A percentile compares a stretch with the other conserved stretches of the same genome.
Conservation (phyloP, 768 basidiomycete genomes). For the Kwoniella pini region DNA sequence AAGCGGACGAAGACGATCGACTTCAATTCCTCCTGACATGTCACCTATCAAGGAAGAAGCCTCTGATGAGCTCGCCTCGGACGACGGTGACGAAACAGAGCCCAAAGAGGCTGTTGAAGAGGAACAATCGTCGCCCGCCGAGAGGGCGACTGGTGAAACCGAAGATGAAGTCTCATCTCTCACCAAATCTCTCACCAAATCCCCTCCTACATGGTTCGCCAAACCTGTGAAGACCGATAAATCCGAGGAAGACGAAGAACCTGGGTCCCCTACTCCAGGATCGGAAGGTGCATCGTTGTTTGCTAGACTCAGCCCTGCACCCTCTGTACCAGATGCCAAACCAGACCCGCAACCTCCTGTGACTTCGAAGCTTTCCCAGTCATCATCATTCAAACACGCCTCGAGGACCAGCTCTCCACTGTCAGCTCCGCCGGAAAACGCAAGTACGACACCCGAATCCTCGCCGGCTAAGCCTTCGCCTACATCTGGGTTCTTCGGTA, state of each 20-base stretch:
- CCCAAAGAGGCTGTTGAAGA: too few species aligned
- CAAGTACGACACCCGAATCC: constrained; percentile 25
- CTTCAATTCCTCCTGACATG: constrained; percentile 25
- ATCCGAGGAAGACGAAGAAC: background rate
- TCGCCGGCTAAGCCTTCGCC: constrained; percentile 29
- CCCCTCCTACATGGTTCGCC: constrained; percentile 37
- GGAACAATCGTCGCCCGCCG: constrained; percentile 21
- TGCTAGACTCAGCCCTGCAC: constrained; percentile 14
- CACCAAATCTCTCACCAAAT: constrained; percentile 15
- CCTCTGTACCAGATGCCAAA: background rate
- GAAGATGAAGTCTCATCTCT: constrained; percentile 17
- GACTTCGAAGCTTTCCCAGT: constrained; percentile 11
- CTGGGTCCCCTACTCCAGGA: background rate
- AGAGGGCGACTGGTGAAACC: background rate
- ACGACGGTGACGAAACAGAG: constrained; percentile 8
- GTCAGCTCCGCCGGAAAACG: constrained; percentile 32
- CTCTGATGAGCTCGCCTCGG: constrained; percentile 17
- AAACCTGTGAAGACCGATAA: constrained; percentile 16
- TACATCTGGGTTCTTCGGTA: background rate
- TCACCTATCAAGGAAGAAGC: constrained; percentile 33
- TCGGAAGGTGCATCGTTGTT: constrained; percentile 21
- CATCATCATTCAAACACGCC: constrained; percentile 38
- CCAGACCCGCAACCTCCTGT: background rate
- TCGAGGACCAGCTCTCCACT: constrained; percentile 41
- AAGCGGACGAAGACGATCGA: constrained; percentile 15